phyloP scores from a whole-genome alignment of 1,139 yeast genomes.

The Suhomyces bribrorum region DNA sequence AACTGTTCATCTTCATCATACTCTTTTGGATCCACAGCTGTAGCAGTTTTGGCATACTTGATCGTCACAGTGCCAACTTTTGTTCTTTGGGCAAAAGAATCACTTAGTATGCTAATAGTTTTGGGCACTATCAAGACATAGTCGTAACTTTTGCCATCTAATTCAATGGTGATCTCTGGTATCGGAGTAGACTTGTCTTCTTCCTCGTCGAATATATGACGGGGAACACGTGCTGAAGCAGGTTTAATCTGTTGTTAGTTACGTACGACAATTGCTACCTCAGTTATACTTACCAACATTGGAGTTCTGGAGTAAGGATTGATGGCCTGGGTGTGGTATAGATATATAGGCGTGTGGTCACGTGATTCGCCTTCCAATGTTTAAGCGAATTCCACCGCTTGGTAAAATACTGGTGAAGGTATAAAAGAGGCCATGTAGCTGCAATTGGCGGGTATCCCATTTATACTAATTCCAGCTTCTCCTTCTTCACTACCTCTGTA shows the following conservation, averaged over 20 bases:
- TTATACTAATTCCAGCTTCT: too few species aligned
- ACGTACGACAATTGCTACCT: neutral
- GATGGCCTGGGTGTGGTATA: too few species aligned
- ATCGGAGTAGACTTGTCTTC: slow-evolving; percentile 21
- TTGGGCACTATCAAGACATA: slow-evolving; percentile 30
- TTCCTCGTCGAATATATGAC: slow-evolving; percentile 55
- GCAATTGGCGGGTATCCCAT: too few species aligned
- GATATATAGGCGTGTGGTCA: too few species aligned
- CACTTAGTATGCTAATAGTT: slow-evolving; percentile 27
- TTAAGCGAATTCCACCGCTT: too few species aligned
- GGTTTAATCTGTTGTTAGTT: slow-evolving; percentile 50
- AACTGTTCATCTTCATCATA: slow-evolving; percentile 60
- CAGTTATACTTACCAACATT: slow-evolving; percentile 7
- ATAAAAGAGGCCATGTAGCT: too few species aligned
- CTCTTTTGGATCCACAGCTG: slow-evolving; percentile 27
- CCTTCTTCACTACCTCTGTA: too few species aligned
- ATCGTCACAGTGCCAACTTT: slow-evolving; percentile 26
- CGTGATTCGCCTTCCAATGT: slow-evolving; percentile 2
- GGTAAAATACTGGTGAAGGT: too few species aligned
- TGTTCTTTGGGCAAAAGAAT: slow-evolving; percentile 19
- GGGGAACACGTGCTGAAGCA: slow-evolving; percentile 48
- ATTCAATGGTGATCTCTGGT: slow-evolving; percentile 16
- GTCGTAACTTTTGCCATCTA: slow-evolving; percentile 12
- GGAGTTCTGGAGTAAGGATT: neutral
- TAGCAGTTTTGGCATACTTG: slow-evolving; percentile 18